phyloP scores from a whole-genome alignment of 2,329 filamentous ascomycete species.

The Sporothrix protearum region DNA sequence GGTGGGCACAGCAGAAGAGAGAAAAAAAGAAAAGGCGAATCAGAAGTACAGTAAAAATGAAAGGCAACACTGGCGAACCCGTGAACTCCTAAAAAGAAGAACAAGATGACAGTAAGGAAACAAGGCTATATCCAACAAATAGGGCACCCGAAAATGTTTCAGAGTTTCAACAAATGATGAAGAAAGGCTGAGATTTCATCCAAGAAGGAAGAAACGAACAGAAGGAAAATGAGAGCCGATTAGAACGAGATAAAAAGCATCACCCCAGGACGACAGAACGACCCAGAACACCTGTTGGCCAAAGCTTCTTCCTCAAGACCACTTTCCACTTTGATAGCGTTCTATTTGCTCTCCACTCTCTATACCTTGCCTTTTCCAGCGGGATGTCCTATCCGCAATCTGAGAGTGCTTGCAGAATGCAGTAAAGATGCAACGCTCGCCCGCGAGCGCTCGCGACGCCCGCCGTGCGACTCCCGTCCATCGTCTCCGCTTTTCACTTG shows the following conservation, averaged over 20 bases:
- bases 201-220: background rate
- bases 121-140: background rate
- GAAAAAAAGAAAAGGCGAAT: background rate
- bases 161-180: background rate
- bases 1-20: background rate
- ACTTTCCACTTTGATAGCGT: background rate
- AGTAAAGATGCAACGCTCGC: background rate
- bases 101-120: background rate
- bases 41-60: background rate
- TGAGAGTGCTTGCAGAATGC: conserved; percentile 8
- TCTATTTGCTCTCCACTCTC: background rate
- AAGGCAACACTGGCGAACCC: background rate
- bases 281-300: background rate
- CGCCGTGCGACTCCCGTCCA: background rate
- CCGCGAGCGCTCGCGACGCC: background rate
- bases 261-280: background rate
- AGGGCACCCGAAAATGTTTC: background rate
- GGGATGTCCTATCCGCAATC: background rate
- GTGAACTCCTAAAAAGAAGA: background rate
- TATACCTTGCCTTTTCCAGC: conserved; percentile 7
- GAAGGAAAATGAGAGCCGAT: background rate
- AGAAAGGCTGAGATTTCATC: background rate
- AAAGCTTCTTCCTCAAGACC: conserved; percentile 11
- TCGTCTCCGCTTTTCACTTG: background rate
- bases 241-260: background rate